These are phyloP conservation scores for Fraxinus floribunda DNA, from an alignment of 305 asterid genomes.

Conservation along the genomic window DNA sequence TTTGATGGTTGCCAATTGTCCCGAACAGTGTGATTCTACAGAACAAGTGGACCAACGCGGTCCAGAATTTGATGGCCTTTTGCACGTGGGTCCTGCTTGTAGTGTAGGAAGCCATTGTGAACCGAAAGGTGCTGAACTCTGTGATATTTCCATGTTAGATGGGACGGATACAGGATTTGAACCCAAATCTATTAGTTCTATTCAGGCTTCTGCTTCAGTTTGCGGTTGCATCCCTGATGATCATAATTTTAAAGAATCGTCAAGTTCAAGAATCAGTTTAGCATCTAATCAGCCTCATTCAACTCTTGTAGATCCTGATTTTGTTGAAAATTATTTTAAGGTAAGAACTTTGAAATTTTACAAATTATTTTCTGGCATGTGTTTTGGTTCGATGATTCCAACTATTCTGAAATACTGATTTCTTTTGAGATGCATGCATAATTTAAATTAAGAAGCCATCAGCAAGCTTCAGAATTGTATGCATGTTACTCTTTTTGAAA, in stretches of 20 bases:
- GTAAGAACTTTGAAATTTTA: slow-evolving; percentile 34
- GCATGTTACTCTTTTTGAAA: background rate
- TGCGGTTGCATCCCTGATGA: slow-evolving; percentile 35
- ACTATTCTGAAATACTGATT: background rate
- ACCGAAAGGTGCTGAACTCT: slow-evolving; percentile 36
- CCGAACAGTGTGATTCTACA: slow-evolving; percentile 38
- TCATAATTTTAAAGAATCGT: slow-evolving; percentile 32
- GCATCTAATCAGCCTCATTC: slow-evolving; percentile 62
- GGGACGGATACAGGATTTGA: slow-evolving; percentile 35
- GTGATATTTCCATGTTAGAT: slow-evolving; percentile 41
- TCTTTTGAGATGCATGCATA: background rate
- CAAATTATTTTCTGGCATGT: slow-evolving; percentile 6
- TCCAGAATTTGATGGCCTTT: slow-evolving; percentile 32
- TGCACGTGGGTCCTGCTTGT: slow-evolving; percentile 39
- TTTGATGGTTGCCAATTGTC: slow-evolving; percentile 30
- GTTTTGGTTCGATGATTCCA: slow-evolving; percentile 1
- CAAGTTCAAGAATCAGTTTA: slow-evolving; percentile 45
- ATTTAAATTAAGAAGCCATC: slow-evolving; percentile 1
- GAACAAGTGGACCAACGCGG: slow-evolving; percentile 34
- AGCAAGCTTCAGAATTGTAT: background rate
- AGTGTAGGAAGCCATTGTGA: slow-evolving; percentile 45
- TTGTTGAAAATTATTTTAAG: slow-evolving; percentile 94
- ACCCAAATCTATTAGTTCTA: slow-evolving; percentile 34
- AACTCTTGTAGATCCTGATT: slow-evolving; percentile 76
- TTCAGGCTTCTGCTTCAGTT: slow-evolving; percentile 38